Percentiles rank a stretch among this genome's conserved stretches.
Conservation (phyloP, 2,329 filamentous ascomycete genomes). For the Scedosporium boydii region DNA sequence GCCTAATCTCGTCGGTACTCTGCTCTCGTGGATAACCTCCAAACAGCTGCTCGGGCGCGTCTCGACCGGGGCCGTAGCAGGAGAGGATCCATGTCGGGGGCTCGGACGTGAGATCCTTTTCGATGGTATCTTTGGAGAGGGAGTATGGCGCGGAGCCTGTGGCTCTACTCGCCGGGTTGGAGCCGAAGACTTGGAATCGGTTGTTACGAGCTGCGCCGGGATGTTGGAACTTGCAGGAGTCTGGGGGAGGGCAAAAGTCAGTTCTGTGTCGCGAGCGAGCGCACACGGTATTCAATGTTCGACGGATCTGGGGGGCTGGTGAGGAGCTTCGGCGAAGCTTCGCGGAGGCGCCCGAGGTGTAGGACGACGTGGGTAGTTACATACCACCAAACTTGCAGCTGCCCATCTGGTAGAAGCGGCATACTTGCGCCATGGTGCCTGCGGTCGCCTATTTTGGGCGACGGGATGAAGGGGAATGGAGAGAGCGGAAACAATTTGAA, state of each 20-base stretch:
- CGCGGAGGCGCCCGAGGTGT: background rate
- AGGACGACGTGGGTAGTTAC: slow-evolving; percentile 13
- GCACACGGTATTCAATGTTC: background rate
- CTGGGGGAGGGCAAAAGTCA: slow-evolving; percentile 21
- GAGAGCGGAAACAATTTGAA: background rate
- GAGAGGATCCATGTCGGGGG: slow-evolving; percentile 80
- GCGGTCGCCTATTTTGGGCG: background rate
- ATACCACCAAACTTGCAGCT: slow-evolving; percentile 43
- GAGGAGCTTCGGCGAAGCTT: background rate
- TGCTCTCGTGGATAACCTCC: slow-evolving; percentile 71
- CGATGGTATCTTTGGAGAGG: slow-evolving; percentile 50
- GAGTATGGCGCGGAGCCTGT: slow-evolving; percentile 29
- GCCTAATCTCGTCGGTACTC: slow-evolving; percentile 77
- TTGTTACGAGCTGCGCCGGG: slow-evolving; percentile 26
- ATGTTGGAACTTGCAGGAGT: slow-evolving; percentile 45
- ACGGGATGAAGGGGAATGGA: background rate
- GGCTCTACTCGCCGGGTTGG: background rate
- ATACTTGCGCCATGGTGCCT: slow-evolving; percentile 8
- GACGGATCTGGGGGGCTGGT: background rate
- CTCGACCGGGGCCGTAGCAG: slow-evolving; percentile 67
- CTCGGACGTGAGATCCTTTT: slow-evolving; percentile 58
- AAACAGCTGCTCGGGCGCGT: slow-evolving; percentile 75
- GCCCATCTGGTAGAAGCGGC: slow-evolving; percentile 19
- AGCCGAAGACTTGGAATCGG: slow-evolving; percentile 12
- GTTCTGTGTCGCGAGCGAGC: background rate